Conservation (phyloP, 108 stramenopile species). For the Mayamaea pseudoterrestris region DNA sequence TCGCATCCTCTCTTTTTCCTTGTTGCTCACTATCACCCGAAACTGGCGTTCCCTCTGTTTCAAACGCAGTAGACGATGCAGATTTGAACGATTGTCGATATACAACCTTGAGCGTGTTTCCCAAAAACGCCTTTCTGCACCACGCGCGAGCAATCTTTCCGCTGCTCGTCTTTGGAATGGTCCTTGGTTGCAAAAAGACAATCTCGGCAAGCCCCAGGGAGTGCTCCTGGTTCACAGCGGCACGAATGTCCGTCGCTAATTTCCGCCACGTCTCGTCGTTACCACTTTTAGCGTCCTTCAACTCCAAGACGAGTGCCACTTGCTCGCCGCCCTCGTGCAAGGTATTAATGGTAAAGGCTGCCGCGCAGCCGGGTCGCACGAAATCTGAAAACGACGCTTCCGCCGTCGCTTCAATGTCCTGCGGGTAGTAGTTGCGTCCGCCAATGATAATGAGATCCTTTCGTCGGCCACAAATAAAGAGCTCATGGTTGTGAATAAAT, state of each 20-base stretch:
- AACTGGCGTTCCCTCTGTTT: background rate
- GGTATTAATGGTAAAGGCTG: constrained; percentile 80
- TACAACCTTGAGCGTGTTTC: constrained; percentile 43
- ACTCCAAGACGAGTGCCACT: constrained; percentile 70
- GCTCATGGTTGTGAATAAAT: constrained; percentile 84
- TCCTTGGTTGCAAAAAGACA: constrained; percentile 71
- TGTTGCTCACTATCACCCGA: background rate
- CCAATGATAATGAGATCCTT: constrained; percentile 98
- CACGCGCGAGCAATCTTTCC: constrained; percentile 96
- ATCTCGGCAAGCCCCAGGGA: constrained; percentile 58
- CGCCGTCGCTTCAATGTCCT: constrained; percentile 93
- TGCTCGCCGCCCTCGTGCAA: constrained; percentile 49
- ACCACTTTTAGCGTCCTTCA: constrained; percentile 41
- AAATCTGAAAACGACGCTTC: constrained; percentile 50
- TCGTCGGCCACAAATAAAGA: constrained; percentile 91
- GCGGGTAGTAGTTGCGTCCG: constrained; percentile 98
- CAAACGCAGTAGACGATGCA: background rate
- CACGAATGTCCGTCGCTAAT: constrained; percentile 35
- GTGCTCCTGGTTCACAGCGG: constrained; percentile 68
- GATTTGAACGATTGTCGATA: constrained; percentile 38
- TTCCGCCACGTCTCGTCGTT: constrained; percentile 17
- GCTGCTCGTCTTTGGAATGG: constrained; percentile 95
- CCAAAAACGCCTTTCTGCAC: constrained; percentile 71
- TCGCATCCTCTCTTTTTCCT: constrained; percentile 7
- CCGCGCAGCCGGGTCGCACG: constrained; percentile 91